Evolutionary conservation across 1,139 yeast species (phyloP), one percentile per base, ranked within the genome.

Genomic region (Nakaseomyces nivariensis): DNA sequence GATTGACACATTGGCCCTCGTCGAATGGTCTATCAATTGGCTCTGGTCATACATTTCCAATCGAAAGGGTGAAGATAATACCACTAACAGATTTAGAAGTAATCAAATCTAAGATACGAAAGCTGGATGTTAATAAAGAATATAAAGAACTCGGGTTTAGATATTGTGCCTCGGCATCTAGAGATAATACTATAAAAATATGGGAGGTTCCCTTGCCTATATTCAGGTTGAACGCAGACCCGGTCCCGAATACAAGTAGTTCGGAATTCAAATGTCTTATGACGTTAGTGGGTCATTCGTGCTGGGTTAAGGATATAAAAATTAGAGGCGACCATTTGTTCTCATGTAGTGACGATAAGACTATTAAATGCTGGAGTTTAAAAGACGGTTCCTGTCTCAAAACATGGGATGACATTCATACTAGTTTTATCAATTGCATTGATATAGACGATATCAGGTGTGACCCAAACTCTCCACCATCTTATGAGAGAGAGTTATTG

Each of bases 11-110:
- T 55, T 78, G 80, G 47, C 77, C 74, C 24, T 73, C 85, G 1
- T 89, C 92, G 0, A 81, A 81, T 3, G 89, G 89, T 3, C 67
- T 83, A 17, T 78, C 87, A 1, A 69, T 82, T 46, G 74, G 87
- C 58, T 66, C 82, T 29, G 95, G 95, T 0, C 97, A 90, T 67
- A 76, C 77, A 24, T 96, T 88, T 67, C 97, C 89, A 11, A 76
- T 90, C 11, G 97, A 90, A 63, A 76, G 79, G 43, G 83, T 79
- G 8, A 75, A 75, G 48, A 82, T 88, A 57, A 75, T 90, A 31
- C 96, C 96, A 0, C 43, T 53, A 3, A 11, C 17, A 24, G 31
- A 38, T 8, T 24, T 11, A 3, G 10, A 24, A 9, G 11, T 8
- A 5, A 48, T 40, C 1, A 47, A 48, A 34, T 45, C 25, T 51